Evolutionary conservation across 805 yeast species (phyloP).

Genomic region (Metschnikowia arizonensis): DNA sequence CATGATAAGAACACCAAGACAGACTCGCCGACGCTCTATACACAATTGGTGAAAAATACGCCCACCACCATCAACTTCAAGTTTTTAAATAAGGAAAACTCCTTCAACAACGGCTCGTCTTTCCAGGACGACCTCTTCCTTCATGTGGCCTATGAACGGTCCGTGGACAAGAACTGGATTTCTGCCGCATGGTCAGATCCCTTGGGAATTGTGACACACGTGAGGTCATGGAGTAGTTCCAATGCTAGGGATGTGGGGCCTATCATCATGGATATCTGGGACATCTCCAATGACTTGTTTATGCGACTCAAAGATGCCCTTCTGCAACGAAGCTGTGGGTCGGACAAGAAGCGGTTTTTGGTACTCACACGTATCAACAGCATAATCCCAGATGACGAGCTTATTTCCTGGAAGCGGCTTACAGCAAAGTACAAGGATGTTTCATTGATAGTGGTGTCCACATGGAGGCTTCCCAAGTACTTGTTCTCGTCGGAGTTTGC

Average conservation of each 20-base stretch:
- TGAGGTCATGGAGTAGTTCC: slow-evolving; percentile 60
- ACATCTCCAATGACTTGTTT: slow-evolving; percentile 46
- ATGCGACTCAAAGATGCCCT: slow-evolving; percentile 32
- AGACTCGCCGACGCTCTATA: slow-evolving; percentile 19
- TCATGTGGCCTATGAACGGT: slow-evolving; percentile 82
- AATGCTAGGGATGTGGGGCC: slow-evolving; percentile 31
- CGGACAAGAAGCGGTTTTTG: slow-evolving; percentile 55
- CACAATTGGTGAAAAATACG: slow-evolving; percentile 37
- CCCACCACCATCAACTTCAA: slow-evolving; percentile 29
- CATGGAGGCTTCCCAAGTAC: slow-evolving; percentile 53
- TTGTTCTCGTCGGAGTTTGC: slow-evolving; percentile 24
- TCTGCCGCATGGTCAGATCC: slow-evolving; percentile 90
- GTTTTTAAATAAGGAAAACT: slow-evolving; percentile 19
- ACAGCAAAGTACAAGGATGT: slow-evolving; percentile 55
- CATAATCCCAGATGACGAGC: slow-evolving; percentile 75
- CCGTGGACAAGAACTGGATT: slow-evolving; percentile 79
- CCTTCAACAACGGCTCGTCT: slow-evolving; percentile 12
- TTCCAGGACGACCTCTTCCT: slow-evolving; percentile 66
- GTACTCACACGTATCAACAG: slow-evolving; percentile 69
- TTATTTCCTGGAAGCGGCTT: slow-evolving; percentile 72
- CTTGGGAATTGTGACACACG: slow-evolving; percentile 57
- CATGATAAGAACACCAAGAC: slow-evolving; percentile 1
- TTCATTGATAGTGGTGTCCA: slow-evolving; percentile 66
- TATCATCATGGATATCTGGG: slow-evolving; percentile 66
- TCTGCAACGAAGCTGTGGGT: slow-evolving; percentile 27